Conservation (phyloP, 2,329 filamentous ascomycete genomes). For the Diplodia sapinea region DNA sequence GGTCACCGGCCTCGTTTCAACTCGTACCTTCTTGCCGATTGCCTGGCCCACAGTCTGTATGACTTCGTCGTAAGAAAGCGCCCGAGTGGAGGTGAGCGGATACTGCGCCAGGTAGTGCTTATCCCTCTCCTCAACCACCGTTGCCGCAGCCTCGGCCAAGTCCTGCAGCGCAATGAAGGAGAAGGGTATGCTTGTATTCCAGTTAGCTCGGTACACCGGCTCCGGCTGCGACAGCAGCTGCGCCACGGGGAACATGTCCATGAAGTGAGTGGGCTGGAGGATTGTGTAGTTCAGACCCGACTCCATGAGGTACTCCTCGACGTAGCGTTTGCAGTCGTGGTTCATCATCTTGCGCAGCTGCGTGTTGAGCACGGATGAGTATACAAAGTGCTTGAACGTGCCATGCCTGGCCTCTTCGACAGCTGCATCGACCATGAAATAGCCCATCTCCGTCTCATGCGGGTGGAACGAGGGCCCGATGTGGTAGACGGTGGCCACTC, state of each 20-base stretch:
- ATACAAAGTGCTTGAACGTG: conserved; percentile 46
- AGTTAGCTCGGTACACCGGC: conserved; percentile 36
- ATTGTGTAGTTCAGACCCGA: conserved; percentile 45
- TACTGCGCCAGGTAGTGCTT: conserved; percentile 41
- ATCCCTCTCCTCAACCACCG: conserved; percentile 38
- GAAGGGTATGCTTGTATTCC: conserved; percentile 37
- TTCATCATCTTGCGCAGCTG: conserved; percentile 46
- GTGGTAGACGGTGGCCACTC: conserved; percentile 43
- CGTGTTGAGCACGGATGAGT: conserved; percentile 43
- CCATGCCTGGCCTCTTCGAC: conserved; percentile 34
- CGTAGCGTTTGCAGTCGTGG: conserved; percentile 45
- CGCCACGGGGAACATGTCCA: conserved; percentile 41
- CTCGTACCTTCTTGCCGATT: conserved; percentile 39
- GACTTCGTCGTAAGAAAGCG: conserved; percentile 35
- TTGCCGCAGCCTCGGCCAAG: conserved; percentile 38
- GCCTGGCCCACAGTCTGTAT: conserved; percentile 34
- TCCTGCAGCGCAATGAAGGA: conserved; percentile 40
- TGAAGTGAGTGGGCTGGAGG: conserved; percentile 45
- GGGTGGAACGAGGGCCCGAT: conserved; percentile 47
- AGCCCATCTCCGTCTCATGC: conserved; percentile 43
- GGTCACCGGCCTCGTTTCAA: conserved; percentile 34
- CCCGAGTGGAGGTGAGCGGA: conserved; percentile 37
- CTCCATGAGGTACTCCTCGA: conserved; percentile 48
- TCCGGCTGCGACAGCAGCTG: conserved; percentile 35
- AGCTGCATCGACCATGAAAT: conserved; percentile 48